Percentiles rank a stretch among this genome's conserved stretches.
phyloP scores from a whole-genome alignment of 768 basidiomycete genomes.

The Podaxis sp. region DNA sequence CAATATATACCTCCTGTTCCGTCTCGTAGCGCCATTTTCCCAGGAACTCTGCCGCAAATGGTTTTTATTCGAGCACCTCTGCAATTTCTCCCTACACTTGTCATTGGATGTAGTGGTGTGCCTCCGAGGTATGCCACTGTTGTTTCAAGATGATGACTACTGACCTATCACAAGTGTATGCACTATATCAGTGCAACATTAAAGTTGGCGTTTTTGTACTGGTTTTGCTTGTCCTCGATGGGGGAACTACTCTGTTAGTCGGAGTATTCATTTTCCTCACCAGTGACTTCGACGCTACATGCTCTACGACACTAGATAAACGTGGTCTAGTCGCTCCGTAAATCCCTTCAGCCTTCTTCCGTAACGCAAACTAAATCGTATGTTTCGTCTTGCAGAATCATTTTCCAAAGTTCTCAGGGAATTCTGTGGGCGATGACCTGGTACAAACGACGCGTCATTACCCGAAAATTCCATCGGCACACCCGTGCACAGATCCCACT shows the following conservation, averaged over 20 bases:
- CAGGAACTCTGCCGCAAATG: background rate
- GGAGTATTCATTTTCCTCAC: background rate
- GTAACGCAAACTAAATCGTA: no score
- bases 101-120: background rate
- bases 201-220: background rate
- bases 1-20: background rate
- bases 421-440: background rate
- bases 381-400: background rate
- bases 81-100: background rate
- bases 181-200: background rate
- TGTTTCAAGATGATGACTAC: background rate
- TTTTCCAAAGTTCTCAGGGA: background rate
- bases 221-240: background rate
- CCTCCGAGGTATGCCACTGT: constrained; percentile 4
- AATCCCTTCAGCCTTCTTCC: background rate
- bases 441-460: background rate
- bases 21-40: background rate
- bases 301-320: background rate
- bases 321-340: background rate
- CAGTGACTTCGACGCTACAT: background rate
- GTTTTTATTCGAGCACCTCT: background rate
- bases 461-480: background rate
- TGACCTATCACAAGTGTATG: background rate
- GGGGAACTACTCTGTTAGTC: background rate
- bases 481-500: background rate